Evolutionary conservation across 140 eudicot species (phyloP).

Genomic region (Senecio squalidus): DNA sequence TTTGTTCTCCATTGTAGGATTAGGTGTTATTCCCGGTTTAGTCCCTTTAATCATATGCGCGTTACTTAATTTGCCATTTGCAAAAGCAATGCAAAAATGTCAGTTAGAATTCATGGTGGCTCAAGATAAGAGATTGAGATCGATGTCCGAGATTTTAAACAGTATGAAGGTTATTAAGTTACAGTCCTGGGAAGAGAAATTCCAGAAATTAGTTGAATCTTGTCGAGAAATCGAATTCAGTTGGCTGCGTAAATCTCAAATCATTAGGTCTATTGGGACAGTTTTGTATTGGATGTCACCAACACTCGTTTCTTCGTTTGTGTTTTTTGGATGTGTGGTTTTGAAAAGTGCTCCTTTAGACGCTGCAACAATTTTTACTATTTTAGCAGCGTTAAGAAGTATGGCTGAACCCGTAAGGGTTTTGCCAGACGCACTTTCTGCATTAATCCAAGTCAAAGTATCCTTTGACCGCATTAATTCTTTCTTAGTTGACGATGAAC

Average conservation of each 20-base stretch:
- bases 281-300: constrained; percentile 75
- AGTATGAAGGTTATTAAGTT: constrained; percentile 75
- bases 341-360: constrained; percentile 49
- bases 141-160: constrained; percentile 63
- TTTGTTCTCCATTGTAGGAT: constrained; percentile 45
- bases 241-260: constrained; percentile 54
- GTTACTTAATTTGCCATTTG: constrained; percentile 57
- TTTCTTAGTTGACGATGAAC: constrained; percentile 61
- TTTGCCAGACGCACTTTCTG: constrained; percentile 59
- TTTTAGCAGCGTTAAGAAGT: constrained; percentile 45
- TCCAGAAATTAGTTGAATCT: constrained; percentile 39
- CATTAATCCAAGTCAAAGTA: constrained; percentile 58
- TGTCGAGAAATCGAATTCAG: constrained; percentile 45
- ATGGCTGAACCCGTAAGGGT: constrained; percentile 62
- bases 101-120: constrained; percentile 51
- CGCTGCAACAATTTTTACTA: constrained; percentile 61
- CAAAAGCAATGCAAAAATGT: constrained; percentile 52
- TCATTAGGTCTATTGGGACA: constrained; percentile 27
- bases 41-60: constrained; percentile 48
- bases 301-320: constrained; percentile 55
- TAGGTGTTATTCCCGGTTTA: constrained; percentile 63
- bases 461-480: constrained; percentile 58
- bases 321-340: constrained; percentile 44
- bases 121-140: constrained; percentile 60
- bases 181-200: constrained; percentile 75